phyloP scores from a whole-genome alignment of 192 early-diverging fungal genomes.

The Thoreauomyces humboldtii region DNA sequence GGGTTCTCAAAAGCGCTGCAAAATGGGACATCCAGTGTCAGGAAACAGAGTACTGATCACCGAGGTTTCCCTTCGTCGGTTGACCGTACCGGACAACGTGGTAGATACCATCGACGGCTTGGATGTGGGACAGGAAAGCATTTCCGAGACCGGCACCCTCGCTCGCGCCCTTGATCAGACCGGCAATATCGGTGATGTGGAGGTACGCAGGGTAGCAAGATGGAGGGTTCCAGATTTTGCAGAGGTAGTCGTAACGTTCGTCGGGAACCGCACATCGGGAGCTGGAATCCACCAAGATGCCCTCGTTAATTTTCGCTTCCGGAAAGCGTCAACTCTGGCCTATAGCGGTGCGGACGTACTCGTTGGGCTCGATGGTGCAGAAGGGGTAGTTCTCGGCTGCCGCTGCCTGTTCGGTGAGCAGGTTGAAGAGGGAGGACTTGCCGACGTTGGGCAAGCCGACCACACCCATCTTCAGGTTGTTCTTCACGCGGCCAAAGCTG shows the following conservation, averaged over 20 bases:
- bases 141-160: constrained; percentile 69
- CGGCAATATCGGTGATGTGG: constrained; percentile 95
- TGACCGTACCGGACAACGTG: constrained; percentile 53
- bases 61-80: too few relatives aligned
- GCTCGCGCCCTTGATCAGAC: constrained; percentile 75
- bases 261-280: constrained; percentile 89
- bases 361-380: constrained; percentile 92
- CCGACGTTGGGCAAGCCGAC: constrained; percentile 98
- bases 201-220: constrained; percentile 69
- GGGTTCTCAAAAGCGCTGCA: constrained; percentile 89
- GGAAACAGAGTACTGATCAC: too few relatives aligned
- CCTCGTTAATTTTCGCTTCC: too few relatives aligned
- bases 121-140: constrained; percentile 89
- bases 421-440: constrained; percentile 56
- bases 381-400: constrained; percentile 84
- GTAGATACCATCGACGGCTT: constrained; percentile 57
- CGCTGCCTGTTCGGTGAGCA: constrained; percentile 40
- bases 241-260: constrained; percentile 78
- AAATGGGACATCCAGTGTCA: too few relatives aligned
- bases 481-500: constrained; percentile 20
- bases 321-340: too few relatives aligned
- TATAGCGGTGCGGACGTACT: too few relatives aligned
- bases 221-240: constrained; percentile 56
- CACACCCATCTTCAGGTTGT: constrained; percentile 66
- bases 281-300: too few relatives aligned